Conservation (phyloP, 148 eudicot genomes). For the Fagopyrum tataricum region DNA sequence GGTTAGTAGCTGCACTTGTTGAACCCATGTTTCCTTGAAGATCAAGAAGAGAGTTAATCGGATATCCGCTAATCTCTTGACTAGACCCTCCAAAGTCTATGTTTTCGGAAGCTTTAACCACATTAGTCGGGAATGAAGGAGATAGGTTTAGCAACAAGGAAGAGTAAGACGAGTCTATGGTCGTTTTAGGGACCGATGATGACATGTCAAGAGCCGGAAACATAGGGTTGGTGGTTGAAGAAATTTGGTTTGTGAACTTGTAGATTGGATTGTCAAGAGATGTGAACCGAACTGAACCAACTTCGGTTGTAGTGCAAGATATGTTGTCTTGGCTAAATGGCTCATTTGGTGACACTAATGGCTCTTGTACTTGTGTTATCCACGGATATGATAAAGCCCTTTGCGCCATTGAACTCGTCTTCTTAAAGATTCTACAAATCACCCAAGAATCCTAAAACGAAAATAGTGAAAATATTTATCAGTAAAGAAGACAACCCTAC, state of each 20-base stretch:
- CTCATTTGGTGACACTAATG: neutral
- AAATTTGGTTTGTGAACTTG: conserved; percentile 24
- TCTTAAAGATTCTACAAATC: conserved; percentile 90
- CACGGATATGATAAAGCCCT: conserved; percentile 68
- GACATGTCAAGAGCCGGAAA: conserved; percentile 32
- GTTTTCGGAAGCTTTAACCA: conserved; percentile 25
- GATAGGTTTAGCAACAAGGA: conserved; percentile 44
- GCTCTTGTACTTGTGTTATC: conserved; percentile 48
- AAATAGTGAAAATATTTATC: neutral
- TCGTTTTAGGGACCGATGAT: conserved; percentile 5
- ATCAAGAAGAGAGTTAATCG: conserved; percentile 33
- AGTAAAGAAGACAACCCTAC: neutral
- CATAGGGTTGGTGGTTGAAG: conserved; percentile 20
- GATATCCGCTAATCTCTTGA: conserved; percentile 31
- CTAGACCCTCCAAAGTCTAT: conserved; percentile 37
- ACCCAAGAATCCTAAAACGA: conserved; percentile 80
- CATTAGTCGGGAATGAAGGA: conserved; percentile 20
- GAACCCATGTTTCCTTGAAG: conserved; percentile 32
- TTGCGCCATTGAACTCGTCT: conserved; percentile 58
- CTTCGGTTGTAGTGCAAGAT: conserved; percentile 40
- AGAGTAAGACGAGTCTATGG: conserved; percentile 29
- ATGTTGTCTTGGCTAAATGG: conserved; percentile 42
- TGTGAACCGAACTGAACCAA: conserved; percentile 28
- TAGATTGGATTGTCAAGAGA: conserved; percentile 30
- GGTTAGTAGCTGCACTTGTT: neutral